Conservation (phyloP, 2,329 filamentous ascomycete genomes). For the Pyrenophora teres region DNA sequence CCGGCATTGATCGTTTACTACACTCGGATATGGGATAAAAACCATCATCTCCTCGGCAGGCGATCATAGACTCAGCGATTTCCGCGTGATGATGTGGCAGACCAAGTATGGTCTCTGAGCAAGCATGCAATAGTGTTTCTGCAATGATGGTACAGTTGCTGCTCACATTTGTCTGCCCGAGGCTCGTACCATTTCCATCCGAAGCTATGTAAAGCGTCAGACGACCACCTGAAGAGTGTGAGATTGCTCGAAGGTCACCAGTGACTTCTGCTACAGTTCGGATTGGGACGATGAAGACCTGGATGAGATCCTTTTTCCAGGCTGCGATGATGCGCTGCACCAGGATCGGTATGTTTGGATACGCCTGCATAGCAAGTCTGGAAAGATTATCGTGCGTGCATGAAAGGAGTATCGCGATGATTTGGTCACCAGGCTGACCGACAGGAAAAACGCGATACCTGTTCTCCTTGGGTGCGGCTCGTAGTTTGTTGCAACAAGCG, state of each 20-base stretch:
- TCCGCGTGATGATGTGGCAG: conserved; percentile 40
- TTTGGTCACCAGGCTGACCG: conserved; percentile 52
- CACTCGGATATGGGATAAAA: conserved; percentile 39
- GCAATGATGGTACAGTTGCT: conserved; percentile 43
- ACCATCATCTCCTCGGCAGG: conserved; percentile 28
- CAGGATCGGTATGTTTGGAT: conserved; percentile 48
- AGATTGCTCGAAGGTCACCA: conserved; percentile 47
- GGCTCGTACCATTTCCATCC: conserved; percentile 30
- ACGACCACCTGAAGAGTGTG: conserved; percentile 34
- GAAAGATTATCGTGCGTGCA: conserved; percentile 46
- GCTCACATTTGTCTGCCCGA: conserved; percentile 36
- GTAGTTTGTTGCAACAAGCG: conserved; percentile 52
- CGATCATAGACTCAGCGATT: conserved; percentile 41
- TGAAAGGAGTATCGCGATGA: conserved; percentile 49
- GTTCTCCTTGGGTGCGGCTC: conserved; percentile 49
- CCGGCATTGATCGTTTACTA: conserved; percentile 41
- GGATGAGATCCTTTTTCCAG: conserved; percentile 42
- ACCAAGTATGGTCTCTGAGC: conserved; percentile 41
- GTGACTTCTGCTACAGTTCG: conserved; percentile 36
- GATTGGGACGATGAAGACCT: conserved; percentile 43
- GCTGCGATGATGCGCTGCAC: conserved; percentile 37
- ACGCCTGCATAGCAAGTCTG: conserved; percentile 49
- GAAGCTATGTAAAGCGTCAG: conserved; percentile 41
- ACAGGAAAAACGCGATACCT: conserved; percentile 50
- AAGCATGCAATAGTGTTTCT: conserved; percentile 44